These are phyloP conservation scores for Apostasia shenzhenica DNA, from an alignment of 106 monocot species.

Conservation along the genomic window DNA sequence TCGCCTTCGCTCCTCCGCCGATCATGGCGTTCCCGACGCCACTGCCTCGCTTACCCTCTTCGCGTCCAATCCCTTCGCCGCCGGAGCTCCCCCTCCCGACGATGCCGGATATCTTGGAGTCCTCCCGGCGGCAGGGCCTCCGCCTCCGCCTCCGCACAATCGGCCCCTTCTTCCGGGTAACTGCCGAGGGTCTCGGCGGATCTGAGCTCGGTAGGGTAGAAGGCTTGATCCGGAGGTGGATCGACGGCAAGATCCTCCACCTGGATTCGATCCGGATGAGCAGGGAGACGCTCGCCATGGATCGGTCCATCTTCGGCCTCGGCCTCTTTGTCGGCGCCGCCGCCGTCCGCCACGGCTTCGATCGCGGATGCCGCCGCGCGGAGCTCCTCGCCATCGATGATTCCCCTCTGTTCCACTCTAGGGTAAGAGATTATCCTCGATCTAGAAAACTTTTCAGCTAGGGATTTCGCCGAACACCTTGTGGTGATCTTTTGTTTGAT, in stretches of 20 bases:
- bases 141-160: conserved; percentile 25
- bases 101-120: conserved; percentile 51
- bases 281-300: conserved; percentile 38
- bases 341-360: conserved; percentile 57
- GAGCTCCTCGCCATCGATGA: conserved; percentile 71
- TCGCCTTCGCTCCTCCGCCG: no score
- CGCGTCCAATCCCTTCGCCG: neutral
- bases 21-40: neutral
- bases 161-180: conserved; percentile 60
- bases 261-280: conserved; percentile 62
- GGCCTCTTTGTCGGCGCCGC: conserved; percentile 59
- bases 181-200: conserved; percentile 8
- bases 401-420: conserved; percentile 49
- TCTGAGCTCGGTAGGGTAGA: conserved; percentile 43
- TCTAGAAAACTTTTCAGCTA: neutral
- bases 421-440: conserved; percentile 13
- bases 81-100: conserved; percentile 21
- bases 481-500: neutral
- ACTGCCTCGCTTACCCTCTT: neutral
- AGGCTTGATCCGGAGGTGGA: conserved; percentile 46
- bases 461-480: conserved; percentile 5
- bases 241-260: conserved; percentile 40
- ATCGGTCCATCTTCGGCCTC: conserved; percentile 52
- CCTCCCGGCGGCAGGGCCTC: conserved; percentile 45
- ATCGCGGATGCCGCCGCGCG: conserved; percentile 38